Evolutionary conservation across 1,284 basidiomycete species (phyloP).

Genomic region (Ustilago nuda): DNA sequence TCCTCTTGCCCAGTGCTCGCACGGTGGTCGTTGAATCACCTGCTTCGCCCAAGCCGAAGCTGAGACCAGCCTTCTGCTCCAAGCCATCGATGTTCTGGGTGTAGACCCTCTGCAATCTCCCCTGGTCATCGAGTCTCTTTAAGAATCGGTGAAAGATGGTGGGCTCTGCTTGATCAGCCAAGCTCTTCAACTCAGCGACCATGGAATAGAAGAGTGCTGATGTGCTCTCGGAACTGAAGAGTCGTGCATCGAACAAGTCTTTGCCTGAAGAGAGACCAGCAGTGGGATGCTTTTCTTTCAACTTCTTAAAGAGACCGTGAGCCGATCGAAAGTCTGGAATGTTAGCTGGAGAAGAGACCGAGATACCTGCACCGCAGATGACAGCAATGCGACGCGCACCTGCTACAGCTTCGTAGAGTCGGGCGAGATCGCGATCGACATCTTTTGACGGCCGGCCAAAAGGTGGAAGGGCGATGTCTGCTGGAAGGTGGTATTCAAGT

Average conservation of each 20-base stretch:
- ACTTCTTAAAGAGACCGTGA: constrained; percentile 81
- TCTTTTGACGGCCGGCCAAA: constrained; percentile 51
- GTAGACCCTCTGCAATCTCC: constrained; percentile 86
- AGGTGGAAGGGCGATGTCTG: constrained; percentile 44
- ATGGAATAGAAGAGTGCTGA: constrained; percentile 89
- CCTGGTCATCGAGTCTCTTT: constrained; percentile 83
- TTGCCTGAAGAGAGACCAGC: constrained; percentile 79
- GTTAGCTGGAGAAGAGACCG: constrained; percentile 79
- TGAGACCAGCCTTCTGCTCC: constrained; percentile 80
- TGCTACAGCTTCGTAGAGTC: constrained; percentile 73
- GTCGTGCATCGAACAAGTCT: constrained; percentile 90
- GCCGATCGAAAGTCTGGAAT: constrained; percentile 93
- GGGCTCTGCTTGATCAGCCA: constrained; percentile 82
- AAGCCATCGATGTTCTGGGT: constrained; percentile 96
- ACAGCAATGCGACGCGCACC: constrained; percentile 85
- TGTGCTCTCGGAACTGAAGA: constrained; percentile 81
- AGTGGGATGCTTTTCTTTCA: constrained; percentile 81
- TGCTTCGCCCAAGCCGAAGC: constrained; percentile 70
- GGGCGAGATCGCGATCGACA: constrained; percentile 60
- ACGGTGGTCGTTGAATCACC: constrained; percentile 53
- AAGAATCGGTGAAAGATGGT: constrained; percentile 89
- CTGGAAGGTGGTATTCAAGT: constrained; percentile 53
- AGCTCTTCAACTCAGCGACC: constrained; percentile 86
- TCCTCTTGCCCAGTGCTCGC: constrained; percentile 55
- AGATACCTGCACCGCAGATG: constrained; percentile 90